Conservation (phyloP, 192 early-diverging fungal genomes). For the Chytriomyces sp. region DNA sequence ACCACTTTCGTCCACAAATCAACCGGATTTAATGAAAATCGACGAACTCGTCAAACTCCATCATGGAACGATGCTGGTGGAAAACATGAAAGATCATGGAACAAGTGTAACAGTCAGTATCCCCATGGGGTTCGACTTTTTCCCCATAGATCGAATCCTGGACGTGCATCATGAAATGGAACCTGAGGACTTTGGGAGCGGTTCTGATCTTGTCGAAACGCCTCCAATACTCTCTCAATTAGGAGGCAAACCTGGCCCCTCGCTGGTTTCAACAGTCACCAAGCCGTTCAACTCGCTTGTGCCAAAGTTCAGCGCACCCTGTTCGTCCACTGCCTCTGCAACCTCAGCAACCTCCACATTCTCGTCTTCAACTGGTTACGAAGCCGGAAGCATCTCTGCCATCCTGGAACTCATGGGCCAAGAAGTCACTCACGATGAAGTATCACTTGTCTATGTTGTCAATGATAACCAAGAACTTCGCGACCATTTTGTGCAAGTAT, state of each 20-base stretch:
- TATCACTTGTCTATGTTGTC: conserved; percentile 48
- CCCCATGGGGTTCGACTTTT: conserved; percentile 53
- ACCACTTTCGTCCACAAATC: conserved; percentile 58
- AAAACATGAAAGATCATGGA: conserved; percentile 48
- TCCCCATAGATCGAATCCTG: conserved; percentile 45
- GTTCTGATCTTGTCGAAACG: neutral
- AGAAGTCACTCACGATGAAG: neutral
- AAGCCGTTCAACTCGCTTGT: too few relatives aligned
- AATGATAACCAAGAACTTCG: conserved; percentile 44
- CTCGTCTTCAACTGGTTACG: neutral
- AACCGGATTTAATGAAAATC: conserved; percentile 58
- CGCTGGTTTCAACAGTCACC: too few relatives aligned
- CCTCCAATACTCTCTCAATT: too few relatives aligned
- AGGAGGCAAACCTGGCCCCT: too few relatives aligned
- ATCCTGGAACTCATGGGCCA: neutral
- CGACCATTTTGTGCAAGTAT: neutral
- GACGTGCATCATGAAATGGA: conserved; percentile 38
- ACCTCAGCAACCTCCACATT: too few relatives aligned
- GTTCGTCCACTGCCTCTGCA: too few relatives aligned
- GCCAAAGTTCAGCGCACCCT: too few relatives aligned
- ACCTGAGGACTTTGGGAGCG: neutral
- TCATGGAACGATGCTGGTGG: conserved; percentile 51
- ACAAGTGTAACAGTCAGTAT: conserved; percentile 53
- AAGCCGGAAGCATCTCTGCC: neutral
- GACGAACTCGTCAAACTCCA: conserved; percentile 60